Percentiles rank a stretch among this genome's conserved stretches.
These are phyloP conservation scores for Cercophora newfieldiana DNA, from an alignment of 495 filamentous ascomycete species.

Conservation along the genomic window DNA sequence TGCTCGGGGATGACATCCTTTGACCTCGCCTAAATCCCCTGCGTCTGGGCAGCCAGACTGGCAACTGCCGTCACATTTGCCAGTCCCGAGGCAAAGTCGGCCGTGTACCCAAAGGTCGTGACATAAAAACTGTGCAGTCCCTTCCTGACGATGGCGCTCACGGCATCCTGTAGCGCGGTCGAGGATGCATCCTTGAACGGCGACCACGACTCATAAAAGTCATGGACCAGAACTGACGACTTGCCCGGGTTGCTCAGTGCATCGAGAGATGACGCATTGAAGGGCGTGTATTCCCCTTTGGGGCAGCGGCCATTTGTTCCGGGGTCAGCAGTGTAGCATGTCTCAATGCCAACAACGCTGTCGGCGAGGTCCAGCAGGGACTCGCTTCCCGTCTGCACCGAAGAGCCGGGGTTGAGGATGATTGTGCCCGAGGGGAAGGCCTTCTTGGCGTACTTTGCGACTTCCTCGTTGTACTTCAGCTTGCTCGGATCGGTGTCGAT, in stretches of 20 bases:
- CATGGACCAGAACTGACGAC: conserved; percentile 13
- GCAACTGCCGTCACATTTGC: conserved; percentile 5
- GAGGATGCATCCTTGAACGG: background rate
- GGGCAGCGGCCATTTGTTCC: conserved; percentile 9
- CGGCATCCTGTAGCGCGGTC: background rate
- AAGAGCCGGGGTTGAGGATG: conserved; percentile 8
- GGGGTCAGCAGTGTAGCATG: conserved; percentile 8
- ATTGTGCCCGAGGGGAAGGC: background rate
- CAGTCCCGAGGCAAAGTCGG: conserved; percentile 2
- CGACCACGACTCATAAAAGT: conserved; percentile 4
- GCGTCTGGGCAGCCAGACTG: background rate
- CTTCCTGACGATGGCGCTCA: conserved; percentile 9
- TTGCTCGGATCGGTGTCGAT: conserved; percentile 5
- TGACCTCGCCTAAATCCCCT: background rate
- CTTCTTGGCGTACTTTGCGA: conserved; percentile 1
- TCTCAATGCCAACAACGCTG: conserved; percentile 10
- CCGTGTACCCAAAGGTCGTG: conserved; percentile 6
- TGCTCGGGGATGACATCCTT: background rate
- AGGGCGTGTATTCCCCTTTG: conserved; percentile 6
- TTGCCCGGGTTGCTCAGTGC: background rate
- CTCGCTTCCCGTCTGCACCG: conserved; percentile 4
- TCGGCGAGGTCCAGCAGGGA: conserved; percentile 10
- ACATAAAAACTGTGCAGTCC: conserved; percentile 12
- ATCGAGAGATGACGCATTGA: background rate
- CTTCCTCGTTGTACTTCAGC: conserved; percentile 11